phyloP scores from a whole-genome alignment of 2,329 filamentous ascomycete genomes.

The Aspergillus puulaauensis region DNA sequence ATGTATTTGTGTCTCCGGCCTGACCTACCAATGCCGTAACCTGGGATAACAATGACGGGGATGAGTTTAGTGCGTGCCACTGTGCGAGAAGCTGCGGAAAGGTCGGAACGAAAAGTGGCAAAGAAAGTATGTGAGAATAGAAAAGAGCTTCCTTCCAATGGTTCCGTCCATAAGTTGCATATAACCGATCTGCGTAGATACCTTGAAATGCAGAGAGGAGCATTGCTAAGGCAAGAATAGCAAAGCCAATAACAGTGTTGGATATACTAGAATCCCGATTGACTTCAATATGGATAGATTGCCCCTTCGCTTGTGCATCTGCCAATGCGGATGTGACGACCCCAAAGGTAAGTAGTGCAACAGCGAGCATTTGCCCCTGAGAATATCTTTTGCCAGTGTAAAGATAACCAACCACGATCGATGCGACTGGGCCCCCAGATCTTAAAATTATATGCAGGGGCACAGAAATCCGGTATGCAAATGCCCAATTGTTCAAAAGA shows the following conservation, averaged over 20 bases:
- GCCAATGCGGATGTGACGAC: slow-evolving; percentile 88
- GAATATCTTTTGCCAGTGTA: slow-evolving; percentile 80
- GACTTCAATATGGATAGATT: slow-evolving; percentile 40
- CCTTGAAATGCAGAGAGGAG: slow-evolving; percentile 91
- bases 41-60: slow-evolving; percentile 32
- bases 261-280: slow-evolving; percentile 29
- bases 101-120: slow-evolving; percentile 45
- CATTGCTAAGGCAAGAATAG: slow-evolving; percentile 83
- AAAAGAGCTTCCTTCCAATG: slow-evolving; percentile 97
- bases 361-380: slow-evolving; percentile 74
- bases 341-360: slow-evolving; percentile 78
- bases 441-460: slow-evolving; percentile 95
- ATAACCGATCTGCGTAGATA: slow-evolving; percentile 89
- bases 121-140: slow-evolving; percentile 67
- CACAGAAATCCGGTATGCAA: slow-evolving; percentile 94
- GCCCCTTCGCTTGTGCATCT: slow-evolving; percentile 77
- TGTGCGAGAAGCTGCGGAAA: slow-evolving; percentile 37
- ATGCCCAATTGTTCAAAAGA: slow-evolving; percentile 94
- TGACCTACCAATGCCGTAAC: slow-evolving; percentile 5
- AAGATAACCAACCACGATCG: slow-evolving; percentile 84
- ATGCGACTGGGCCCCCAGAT: slow-evolving; percentile 93
- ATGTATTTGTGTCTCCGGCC: not conserved
- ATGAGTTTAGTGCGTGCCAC: slow-evolving; percentile 34
- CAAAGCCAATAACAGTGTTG: slow-evolving; percentile 62
- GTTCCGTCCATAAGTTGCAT: slow-evolving; percentile 72